Percentiles rank a stretch among this genome's conserved stretches.
Evolutionary conservation across 192 early-diverging fungal species (phyloP).

Genomic region (Chytriomyces confervae): DNA sequence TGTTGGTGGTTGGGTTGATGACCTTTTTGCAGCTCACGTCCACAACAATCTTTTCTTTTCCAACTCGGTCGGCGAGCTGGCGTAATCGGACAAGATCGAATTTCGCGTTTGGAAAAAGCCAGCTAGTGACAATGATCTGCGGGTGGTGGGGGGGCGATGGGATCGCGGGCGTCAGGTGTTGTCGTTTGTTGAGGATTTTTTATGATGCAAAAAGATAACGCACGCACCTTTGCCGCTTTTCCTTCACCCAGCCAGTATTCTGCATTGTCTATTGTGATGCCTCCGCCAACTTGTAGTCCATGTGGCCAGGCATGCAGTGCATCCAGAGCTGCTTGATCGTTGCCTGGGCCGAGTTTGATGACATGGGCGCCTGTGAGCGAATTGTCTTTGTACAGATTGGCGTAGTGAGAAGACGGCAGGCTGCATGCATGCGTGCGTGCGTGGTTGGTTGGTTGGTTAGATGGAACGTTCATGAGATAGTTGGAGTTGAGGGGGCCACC

Average conservation of each 20-base stretch:
- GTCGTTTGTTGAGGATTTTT: not conserved
- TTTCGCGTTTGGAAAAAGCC: slow-evolving; percentile 82
- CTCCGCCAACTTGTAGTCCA: slow-evolving; percentile 92
- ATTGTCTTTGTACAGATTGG: slow-evolving; percentile 76
- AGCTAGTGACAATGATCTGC: slow-evolving; percentile 93
- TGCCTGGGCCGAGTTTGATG: slow-evolving; percentile 90
- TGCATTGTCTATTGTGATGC: slow-evolving; percentile 88
- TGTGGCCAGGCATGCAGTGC: slow-evolving; percentile 86
- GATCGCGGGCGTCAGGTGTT: not conserved
- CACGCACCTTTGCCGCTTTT: slow-evolving; percentile 75
- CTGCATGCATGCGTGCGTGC: slow-evolving; percentile 26
- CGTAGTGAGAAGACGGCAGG: slow-evolving; percentile 76
- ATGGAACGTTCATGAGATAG: not conserved
- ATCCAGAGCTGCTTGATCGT: slow-evolving; percentile 82
- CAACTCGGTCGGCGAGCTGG: slow-evolving; percentile 55
- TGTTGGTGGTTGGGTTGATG: slow-evolving; percentile 36
- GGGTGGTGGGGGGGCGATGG: not conserved
- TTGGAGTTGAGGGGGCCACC: slow-evolving; percentile 42
- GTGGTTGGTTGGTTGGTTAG: not conserved
- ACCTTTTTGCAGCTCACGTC: slow-evolving; percentile 78
- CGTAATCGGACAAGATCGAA: slow-evolving; percentile 74
- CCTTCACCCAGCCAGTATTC: slow-evolving; percentile 83
- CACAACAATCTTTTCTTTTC: slow-evolving; percentile 76
- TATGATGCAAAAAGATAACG: not conserved
- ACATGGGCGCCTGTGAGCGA: slow-evolving; percentile 86